Base-by-base conservation (phyloP, 2,329 filamentous ascomycete species). In the Sarocladiaceae sp. region DNA sequence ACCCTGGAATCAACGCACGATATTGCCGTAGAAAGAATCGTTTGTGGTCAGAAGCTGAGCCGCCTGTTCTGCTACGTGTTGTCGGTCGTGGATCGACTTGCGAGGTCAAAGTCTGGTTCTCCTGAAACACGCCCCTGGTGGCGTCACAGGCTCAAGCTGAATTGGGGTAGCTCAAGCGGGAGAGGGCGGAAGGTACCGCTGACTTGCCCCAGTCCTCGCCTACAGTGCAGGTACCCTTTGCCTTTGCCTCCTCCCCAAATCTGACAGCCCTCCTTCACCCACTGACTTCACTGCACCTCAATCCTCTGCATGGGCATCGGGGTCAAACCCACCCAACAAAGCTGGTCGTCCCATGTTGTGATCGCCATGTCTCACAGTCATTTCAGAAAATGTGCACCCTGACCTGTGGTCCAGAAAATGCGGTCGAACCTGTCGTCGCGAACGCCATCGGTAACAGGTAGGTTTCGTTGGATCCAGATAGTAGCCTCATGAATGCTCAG, bases 121-220 rank as follows among this genome's bases (percentile, higher is more conserved):
- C 47, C 47, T 50, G 47, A 50, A 50, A 50, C 47, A 36, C 12
- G 47, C 47, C 47, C 47, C 47, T 50, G 47, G 44, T 48, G 44
- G 44, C 44, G 25, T 48, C 26, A 33, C 15, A 33, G 18, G 22
- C 20, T 28, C 40, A 26, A 44, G 23, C 40, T 44, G 40, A 44
- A n/a, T n/a, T n/a, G n/a, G n/a, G n/a, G 40, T 11, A 7, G n/a
- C n/a, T 7, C 11, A 37, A 7, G 17, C 11, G 17, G 7, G 17
- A n/a, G 17, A 40, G 37, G 15, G 35, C 35, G 6, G 7, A 37
- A 37, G 35, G 35, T 37, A 37, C 35, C 35, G 18, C 35, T n/a
- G n/a, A n/a, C n/a, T n/a, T n/a, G n/a, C n/a, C n/a, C n/a, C n/a
- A n/a, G n/a, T n/a, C n/a, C n/a, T n/a, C n/a, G n/a, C n/a, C n/a